A percentile compares a stretch with the other conserved stretches of the same genome.
Conservation (phyloP, 2,329 filamentous ascomycete species). For the Aspergillus candidus region DNA sequence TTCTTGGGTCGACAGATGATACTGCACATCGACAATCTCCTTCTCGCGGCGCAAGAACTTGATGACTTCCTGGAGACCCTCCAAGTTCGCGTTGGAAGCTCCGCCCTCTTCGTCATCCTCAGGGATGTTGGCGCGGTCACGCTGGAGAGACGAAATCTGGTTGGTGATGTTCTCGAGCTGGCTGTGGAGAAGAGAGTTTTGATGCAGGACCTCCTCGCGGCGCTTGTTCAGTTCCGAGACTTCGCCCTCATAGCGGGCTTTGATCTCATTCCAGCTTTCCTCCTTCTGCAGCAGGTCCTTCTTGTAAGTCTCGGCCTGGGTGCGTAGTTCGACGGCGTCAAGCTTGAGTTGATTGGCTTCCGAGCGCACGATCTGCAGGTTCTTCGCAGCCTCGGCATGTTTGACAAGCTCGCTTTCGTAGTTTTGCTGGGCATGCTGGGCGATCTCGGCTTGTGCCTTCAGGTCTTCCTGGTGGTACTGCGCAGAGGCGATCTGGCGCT, state of each 20-base stretch:
- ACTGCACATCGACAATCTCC: conserved; percentile 95
- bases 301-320: conserved; percentile 81
- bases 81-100: conserved; percentile 52
- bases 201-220: conserved; percentile 75
- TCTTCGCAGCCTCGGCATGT: conserved; percentile 90
- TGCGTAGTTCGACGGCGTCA: conserved; percentile 65
- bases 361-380: conserved; percentile 67
- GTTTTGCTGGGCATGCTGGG: conserved; percentile 84
- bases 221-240: conserved; percentile 70
- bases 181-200: conserved; percentile 84
- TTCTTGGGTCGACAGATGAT: conserved; percentile 83
- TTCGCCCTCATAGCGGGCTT: conserved; percentile 76
- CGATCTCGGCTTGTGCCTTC: conserved; percentile 88
- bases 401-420: conserved; percentile 93
- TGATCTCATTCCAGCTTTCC: conserved; percentile 79
- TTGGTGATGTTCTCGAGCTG: conserved; percentile 77
- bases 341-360: conserved; percentile 80
- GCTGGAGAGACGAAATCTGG: conserved; percentile 74
- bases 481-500: conserved; percentile 70
- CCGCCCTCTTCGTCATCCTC: conserved; percentile 47
- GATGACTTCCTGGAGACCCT: conserved; percentile 83
- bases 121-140: conserved; percentile 57
- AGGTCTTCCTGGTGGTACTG: conserved; percentile 86
- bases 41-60: conserved; percentile 90
- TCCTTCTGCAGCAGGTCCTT: conserved; percentile 72